A percentile compares a stretch with the other conserved stretches of the same genome.
Evolutionary conservation across 306 rosid species (phyloP).

Genomic region (apple (Malus domestica)): ASM211411v1 NC_041796.1:9738001-9738500

Average conservation of each 20-base stretch:
- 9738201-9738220: not conserved
- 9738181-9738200: constrained; percentile 62
- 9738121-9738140: constrained; percentile 30
- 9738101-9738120: constrained; percentile 36
- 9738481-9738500: constrained; percentile 32
- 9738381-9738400: constrained; percentile 21
- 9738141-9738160: constrained; percentile 39
- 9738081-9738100: constrained; percentile 73
- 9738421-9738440: constrained; percentile 49
- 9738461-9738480: constrained; percentile 57
- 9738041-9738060: constrained; percentile 51
- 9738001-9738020: constrained; percentile 64
- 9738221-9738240: constrained; percentile 20
- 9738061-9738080: constrained; percentile 57
- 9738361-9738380: constrained; percentile 6
- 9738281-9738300: constrained; percentile 78
- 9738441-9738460: constrained; percentile 32
- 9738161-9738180: constrained; percentile 43
- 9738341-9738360: not conserved
- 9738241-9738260: constrained; percentile 57
- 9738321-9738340: not conserved
- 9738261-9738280: constrained; percentile 91
- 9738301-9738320: constrained; percentile 20
- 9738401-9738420: constrained; percentile 20
- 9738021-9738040: constrained; percentile 63